These are phyloP conservation scores for Kalanchoe fedtschenkoi DNA, from an alignment of 164 flowering plant genomes.

Conservation along the genomic window DNA sequence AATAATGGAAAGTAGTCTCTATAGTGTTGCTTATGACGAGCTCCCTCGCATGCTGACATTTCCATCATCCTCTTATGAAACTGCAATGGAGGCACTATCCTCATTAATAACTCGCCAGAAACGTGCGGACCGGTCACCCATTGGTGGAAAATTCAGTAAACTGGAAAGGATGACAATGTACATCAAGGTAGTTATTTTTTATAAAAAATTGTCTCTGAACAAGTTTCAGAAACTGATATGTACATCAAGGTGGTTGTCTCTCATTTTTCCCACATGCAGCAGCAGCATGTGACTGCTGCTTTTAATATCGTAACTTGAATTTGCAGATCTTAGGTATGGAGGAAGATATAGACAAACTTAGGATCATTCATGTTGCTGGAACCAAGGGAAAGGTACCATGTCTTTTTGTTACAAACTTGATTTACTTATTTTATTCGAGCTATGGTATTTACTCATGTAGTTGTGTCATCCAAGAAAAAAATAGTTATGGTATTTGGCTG, in stretches of 20 bases:
- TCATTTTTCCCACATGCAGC: neutral
- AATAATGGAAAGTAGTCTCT: conserved; percentile 21
- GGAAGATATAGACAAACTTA: conserved; percentile 34
- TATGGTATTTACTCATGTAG: neutral
- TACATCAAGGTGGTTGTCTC: neutral
- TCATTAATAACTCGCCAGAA: conserved; percentile 57
- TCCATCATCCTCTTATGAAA: conserved; percentile 63
- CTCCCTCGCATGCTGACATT: conserved; percentile 12
- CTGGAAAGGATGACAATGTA: conserved; percentile 58
- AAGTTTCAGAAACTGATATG: neutral
- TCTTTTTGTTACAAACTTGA: neutral
- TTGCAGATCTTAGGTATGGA: conserved; percentile 48
- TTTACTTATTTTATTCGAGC: neutral
- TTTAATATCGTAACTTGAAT: neutral
- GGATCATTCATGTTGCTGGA: conserved; percentile 67
- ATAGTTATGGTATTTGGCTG: neutral
- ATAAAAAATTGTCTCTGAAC: neutral
- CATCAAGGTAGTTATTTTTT: conserved; percentile 40
- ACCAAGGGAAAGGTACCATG: conserved; percentile 63
- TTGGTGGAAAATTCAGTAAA: conserved; percentile 32
- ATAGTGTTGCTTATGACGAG: conserved; percentile 18
- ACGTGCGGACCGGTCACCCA: conserved; percentile 35
- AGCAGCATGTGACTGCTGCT: neutral
- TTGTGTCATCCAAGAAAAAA: neutral
- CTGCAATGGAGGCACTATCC: conserved; percentile 87